Base-by-base conservation (phyloP, 2,329 filamentous ascomycete genomes). In the Penicillium sp. region DNA sequence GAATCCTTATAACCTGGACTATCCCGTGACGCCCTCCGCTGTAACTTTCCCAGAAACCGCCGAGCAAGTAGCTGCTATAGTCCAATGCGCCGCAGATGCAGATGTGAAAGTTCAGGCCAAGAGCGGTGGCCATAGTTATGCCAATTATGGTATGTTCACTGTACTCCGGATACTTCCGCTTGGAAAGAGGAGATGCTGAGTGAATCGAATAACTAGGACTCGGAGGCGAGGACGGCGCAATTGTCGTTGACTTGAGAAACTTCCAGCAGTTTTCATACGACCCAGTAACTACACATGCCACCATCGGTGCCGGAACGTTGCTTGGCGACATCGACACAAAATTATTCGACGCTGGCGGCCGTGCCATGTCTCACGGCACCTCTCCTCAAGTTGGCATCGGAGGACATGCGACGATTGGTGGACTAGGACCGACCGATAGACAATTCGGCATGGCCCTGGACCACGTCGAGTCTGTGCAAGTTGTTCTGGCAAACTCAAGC, bases 91-190 rank as follows among this genome's bases (percentile, higher is more conserved):
- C 1, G 64, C 65, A 1, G 62, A 72, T 23, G 59, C 67, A 45
- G 67, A 68, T 11, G 66, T 80, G 24, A 78, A 80, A 48, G 77
- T 83, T 2, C 79, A 80, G 45, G 71, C 80, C 3, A 77, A 76
- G 58, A 74, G 75, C 38, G 81, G 81, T 12, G 81, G 81, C 0
- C 81, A 83, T 63, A 79, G 76, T 42, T 83, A 81, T 65, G 81
- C 75, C 0, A 81, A 79, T 40, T 79, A 76, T 55, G 77, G 78
- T 58, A 69, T 33, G 18, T 47, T 47, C 38, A 57, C 52, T 30
- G 33, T 5, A 9, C 28, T 33, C 40, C 47, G 21, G 54, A 52
- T 20, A 20, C n/a, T 38, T 14, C 3, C 2, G 8, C 26, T 2
- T 12, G 9, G 26, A 21, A 42, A 2, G 21, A 20, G 18, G 11